phyloP scores from a whole-genome alignment of 2,329 filamentous ascomycete genomes.

The Graphium sp. region DNA sequence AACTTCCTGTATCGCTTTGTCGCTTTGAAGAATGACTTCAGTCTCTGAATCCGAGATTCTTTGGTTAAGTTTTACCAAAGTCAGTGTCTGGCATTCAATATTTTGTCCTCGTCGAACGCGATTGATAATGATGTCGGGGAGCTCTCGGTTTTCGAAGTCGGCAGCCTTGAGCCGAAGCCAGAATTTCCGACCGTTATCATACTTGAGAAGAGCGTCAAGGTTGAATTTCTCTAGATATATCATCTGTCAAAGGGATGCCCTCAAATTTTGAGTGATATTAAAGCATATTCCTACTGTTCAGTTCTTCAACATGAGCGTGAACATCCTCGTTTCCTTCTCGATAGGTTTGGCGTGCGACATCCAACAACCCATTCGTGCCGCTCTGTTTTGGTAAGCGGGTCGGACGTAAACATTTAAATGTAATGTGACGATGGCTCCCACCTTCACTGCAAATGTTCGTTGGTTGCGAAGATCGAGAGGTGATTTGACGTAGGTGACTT shows the following conservation, averaged over 20 bases:
- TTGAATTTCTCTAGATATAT: conserved; percentile 32
- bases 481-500: conserved; percentile 60
- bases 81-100: conserved; percentile 76
- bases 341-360: conserved; percentile 77
- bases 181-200: conserved; percentile 62
- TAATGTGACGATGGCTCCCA: conserved; percentile 10
- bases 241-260: no score
- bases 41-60: conserved; percentile 67
- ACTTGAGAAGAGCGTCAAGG: conserved; percentile 52
- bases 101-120: conserved; percentile 52
- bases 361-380: conserved; percentile 69
- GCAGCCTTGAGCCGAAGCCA: conserved; percentile 50
- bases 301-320: conserved; percentile 47
- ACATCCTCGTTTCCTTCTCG: conserved; percentile 75
- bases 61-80: conserved; percentile 65
- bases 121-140: conserved; percentile 66
- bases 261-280: no score
- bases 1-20: conserved; percentile 56
- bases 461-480: conserved; percentile 82
- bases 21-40: conserved; percentile 71
- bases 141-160: conserved; percentile 40
- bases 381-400: no score
- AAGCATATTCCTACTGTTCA: conserved; percentile 43
- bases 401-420: conserved; percentile 16
- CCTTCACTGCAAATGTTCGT: conserved; percentile 75